Percentiles rank a stretch among this genome's conserved stretches.
Evolutionary conservation across 1,139 yeast genomes (phyloP).

Genomic region (Suhomyces terraborum): DNA sequence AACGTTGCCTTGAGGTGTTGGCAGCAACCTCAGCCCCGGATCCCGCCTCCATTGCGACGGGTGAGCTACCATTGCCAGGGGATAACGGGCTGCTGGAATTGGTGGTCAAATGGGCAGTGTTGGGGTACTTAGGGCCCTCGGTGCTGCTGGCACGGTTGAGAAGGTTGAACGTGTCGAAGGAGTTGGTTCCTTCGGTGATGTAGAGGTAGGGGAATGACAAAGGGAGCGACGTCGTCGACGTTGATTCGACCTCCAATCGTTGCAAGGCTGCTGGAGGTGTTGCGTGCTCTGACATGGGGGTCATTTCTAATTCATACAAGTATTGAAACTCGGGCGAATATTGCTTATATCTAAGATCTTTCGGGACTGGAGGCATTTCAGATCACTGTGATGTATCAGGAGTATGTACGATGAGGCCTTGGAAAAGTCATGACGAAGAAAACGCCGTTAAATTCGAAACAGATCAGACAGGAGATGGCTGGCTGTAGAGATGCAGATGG

Average conservation of each 20-base stretch:
- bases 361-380: slow-evolving; percentile 1
- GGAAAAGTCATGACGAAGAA: slow-evolving; percentile 1
- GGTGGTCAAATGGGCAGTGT: slow-evolving; percentile 25
- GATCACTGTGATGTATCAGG: slow-evolving; percentile 1
- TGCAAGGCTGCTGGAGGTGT: slow-evolving; percentile 14
- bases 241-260: slow-evolving; percentile 35
- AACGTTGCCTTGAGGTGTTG: not conserved
- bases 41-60: not conserved
- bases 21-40: not conserved
- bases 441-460: slow-evolving; percentile 11
- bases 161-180: slow-evolving; percentile 37
- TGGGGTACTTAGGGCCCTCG: slow-evolving; percentile 26
- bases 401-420: slow-evolving; percentile 5
- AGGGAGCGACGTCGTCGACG: slow-evolving; percentile 35
- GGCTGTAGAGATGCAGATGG: slow-evolving; percentile 2
- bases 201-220: slow-evolving; percentile 40
- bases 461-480: slow-evolving; percentile 6
- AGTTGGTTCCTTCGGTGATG: slow-evolving; percentile 28
- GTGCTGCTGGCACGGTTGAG: slow-evolving; percentile 20
- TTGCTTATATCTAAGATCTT: slow-evolving; percentile 6
- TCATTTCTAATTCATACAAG: slow-evolving; percentile 10
- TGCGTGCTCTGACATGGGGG: slow-evolving; percentile 2
- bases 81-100: slow-evolving; percentile 8
- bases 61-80: not conserved
- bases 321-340: slow-evolving; percentile 13